A percentile compares a stretch with the other conserved stretches of the same genome.
These are phyloP conservation scores for Lactarius hatsudake DNA, from an alignment of 768 basidiomycete species.

Conservation along the genomic window DNA sequence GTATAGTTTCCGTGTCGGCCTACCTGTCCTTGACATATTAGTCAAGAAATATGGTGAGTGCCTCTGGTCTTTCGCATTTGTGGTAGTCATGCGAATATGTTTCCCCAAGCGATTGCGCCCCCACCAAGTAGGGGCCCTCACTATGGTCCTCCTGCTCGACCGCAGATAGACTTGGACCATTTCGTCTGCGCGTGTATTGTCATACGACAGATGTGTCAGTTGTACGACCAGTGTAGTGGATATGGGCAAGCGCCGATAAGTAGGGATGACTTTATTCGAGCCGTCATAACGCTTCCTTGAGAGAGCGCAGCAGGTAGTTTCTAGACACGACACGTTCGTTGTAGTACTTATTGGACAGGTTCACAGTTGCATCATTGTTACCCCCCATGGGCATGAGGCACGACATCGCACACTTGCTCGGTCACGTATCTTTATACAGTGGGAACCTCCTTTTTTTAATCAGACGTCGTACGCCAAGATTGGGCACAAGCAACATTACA, in stretches of 20 bases:
- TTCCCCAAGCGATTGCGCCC: neutral
- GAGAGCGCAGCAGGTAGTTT: neutral
- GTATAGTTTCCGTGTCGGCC: slow-evolving; percentile 7
- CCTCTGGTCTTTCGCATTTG: no score
- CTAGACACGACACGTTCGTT: neutral
- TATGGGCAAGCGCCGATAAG: neutral
- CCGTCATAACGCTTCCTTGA: slow-evolving; percentile 16
- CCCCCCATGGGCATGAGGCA: no score
- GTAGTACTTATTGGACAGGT: neutral
- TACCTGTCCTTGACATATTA: neutral
- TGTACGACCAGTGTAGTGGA: slow-evolving; percentile 2
- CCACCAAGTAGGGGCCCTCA: neutral
- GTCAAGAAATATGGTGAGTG: slow-evolving; percentile 18
- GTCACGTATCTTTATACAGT: no score
- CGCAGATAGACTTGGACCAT: slow-evolving; percentile 3
- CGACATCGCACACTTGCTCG: no score
- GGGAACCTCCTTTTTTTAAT: no score
- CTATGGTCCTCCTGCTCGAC: neutral
- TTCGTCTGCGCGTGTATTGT: slow-evolving; percentile 16
- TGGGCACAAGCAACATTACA: no score
- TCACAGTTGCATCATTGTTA: no score
- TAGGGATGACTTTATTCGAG: slow-evolving; percentile 13
- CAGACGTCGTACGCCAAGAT: no score
- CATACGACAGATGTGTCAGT: slow-evolving; percentile 2
- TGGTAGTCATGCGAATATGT: neutral